Evolutionary conservation across 352 stramenopile genomes (phyloP).

Genomic region (Sclerospora graminicola): DNA sequence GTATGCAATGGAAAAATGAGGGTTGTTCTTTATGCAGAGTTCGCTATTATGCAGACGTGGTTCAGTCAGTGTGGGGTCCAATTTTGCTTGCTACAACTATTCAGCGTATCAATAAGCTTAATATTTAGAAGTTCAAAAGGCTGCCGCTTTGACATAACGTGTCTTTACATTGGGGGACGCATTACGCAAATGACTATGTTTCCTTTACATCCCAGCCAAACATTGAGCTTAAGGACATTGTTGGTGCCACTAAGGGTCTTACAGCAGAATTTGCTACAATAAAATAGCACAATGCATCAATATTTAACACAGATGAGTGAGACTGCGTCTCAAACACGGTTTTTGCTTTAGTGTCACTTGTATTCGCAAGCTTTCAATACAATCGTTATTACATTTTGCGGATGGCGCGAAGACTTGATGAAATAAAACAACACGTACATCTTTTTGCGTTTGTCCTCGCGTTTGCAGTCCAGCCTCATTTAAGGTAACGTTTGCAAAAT

Average conservation of each 20-base stretch:
- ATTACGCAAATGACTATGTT: too few species aligned
- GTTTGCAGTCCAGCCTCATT: conserved; percentile 60
- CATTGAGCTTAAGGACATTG: conserved; percentile 32
- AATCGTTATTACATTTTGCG: conserved; percentile 41
- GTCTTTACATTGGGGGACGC: too few species aligned
- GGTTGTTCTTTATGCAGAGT: too few species aligned
- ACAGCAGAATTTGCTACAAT: conserved; percentile 13
- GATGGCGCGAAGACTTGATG: conserved; percentile 42
- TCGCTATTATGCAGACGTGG: too few species aligned
- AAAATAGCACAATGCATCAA: conserved; percentile 2
- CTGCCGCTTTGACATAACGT: too few species aligned
- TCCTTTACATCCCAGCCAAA: conserved; percentile 29
- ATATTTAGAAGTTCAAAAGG: too few species aligned
- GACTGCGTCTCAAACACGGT: background rate
- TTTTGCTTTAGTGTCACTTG: conserved; percentile 51
- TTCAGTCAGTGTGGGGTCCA: too few species aligned
- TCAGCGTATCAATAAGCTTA: too few species aligned
- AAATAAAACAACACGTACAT: conserved; percentile 85
- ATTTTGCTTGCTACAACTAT: too few species aligned
- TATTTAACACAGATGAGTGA: too few species aligned
- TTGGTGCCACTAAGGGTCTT: conserved; percentile 17
- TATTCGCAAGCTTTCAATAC: conserved; percentile 82
- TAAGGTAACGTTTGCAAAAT: conserved; percentile 45
- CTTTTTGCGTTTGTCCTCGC: conserved; percentile 74
- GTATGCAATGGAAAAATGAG: too few species aligned